A percentile compares a stretch with the other conserved stretches of the same genome.
These are phyloP conservation scores for Colletotrichum musae DNA, from an alignment of 2,329 filamentous ascomycete genomes.

Conservation along the genomic window DNA sequence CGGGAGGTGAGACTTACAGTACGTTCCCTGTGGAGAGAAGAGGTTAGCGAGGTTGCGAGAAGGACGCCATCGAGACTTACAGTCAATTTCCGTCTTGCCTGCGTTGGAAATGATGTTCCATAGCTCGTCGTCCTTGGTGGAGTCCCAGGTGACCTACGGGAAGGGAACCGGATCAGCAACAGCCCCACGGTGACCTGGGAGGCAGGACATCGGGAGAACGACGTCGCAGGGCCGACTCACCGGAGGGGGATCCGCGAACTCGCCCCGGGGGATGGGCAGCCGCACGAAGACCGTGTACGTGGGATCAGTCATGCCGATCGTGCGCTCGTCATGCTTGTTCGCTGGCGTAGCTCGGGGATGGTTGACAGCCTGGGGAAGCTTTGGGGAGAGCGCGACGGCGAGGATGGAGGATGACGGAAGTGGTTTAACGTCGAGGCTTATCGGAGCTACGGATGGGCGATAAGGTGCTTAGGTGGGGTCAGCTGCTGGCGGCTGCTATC, in stretches of 20 bases:
- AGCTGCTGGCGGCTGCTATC: slow-evolving; percentile 19
- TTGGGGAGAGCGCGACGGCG: slow-evolving; percentile 10
- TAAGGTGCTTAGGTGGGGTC: slow-evolving; percentile 19
- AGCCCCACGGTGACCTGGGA: background rate
- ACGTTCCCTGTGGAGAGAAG: slow-evolving; percentile 74
- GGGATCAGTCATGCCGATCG: slow-evolving; percentile 62
- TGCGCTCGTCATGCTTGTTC: slow-evolving; percentile 38
- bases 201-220: slow-evolving; percentile 16
- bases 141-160: slow-evolving; percentile 86
- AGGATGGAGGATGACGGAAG: slow-evolving; percentile 31
- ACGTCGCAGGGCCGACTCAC: slow-evolving; percentile 63
- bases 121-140: slow-evolving; percentile 85
- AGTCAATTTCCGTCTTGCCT: slow-evolving; percentile 88
- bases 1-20: slow-evolving; percentile 68
- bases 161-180: slow-evolving; percentile 43
- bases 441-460: slow-evolving; percentile 38
- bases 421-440: slow-evolving; percentile 37
- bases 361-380: slow-evolving; percentile 25
- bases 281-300: slow-evolving; percentile 85
- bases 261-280: slow-evolving; percentile 88
- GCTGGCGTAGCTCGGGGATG: slow-evolving; percentile 28
- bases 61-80: slow-evolving; percentile 63
- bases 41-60: slow-evolving; percentile 17
- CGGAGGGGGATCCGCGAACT: slow-evolving; percentile 91
- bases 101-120: slow-evolving; percentile 92